phyloP scores from a whole-genome alignment of 306 rosid genomes.

The Dalbergia cultrata region DNA sequence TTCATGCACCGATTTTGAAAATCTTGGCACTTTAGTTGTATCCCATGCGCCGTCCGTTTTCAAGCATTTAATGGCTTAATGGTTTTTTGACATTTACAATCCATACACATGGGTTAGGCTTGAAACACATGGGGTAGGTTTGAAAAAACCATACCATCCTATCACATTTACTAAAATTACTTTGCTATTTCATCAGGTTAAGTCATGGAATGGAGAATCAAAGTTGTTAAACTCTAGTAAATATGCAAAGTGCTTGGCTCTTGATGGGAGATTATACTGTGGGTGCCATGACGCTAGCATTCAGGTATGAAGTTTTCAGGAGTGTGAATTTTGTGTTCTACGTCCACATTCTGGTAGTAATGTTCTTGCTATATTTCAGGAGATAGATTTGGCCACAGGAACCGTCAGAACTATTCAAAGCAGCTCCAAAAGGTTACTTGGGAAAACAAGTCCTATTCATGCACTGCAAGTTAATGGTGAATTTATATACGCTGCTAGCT shows the following conservation, averaged over 20 bases:
- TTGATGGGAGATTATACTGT: slow-evolving; percentile 75
- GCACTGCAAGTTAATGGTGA: slow-evolving; percentile 75
- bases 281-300: slow-evolving; percentile 89
- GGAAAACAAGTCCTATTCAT: slow-evolving; percentile 74
- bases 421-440: slow-evolving; percentile 77
- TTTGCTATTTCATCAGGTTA: slow-evolving; percentile 60
- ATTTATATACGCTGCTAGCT: slow-evolving; percentile 69
- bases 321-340: neutral
- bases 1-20: no score
- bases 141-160: no score
- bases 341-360: neutral
- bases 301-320: slow-evolving; percentile 41
- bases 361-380: slow-evolving; percentile 54
- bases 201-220: slow-evolving; percentile 69
- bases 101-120: no score
- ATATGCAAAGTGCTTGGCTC: slow-evolving; percentile 79
- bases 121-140: no score
- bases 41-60: no score
- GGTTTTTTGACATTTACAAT: no score
- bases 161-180: slow-evolving; percentile 22
- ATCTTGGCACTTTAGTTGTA: no score
- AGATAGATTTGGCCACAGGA: slow-evolving; percentile 79
- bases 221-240: slow-evolving; percentile 71
- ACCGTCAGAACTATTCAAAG: slow-evolving; percentile 67
- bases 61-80: no score